Conservation (phyloP, 306 rosid species). For the Dryas octopetala region DNA sequence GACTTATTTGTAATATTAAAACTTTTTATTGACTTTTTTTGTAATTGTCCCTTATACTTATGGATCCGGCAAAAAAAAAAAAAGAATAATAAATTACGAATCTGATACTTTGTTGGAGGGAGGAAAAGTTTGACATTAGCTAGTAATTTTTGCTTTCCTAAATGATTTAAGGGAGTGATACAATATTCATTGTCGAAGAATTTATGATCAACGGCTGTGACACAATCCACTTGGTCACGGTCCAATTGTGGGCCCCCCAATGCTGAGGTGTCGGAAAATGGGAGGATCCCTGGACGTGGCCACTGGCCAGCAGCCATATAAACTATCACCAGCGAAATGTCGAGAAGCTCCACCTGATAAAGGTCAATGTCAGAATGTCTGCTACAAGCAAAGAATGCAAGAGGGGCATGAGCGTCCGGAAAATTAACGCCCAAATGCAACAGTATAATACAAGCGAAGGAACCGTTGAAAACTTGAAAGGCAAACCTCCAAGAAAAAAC, state of each 20-base stretch:
- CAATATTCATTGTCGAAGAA: too few relatives aligned
- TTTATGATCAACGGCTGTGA: not conserved
- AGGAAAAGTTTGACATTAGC: too few relatives aligned
- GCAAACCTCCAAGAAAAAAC: slow-evolving; percentile 18
- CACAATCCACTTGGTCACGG: not conserved
- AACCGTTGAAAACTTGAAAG: slow-evolving; percentile 16
- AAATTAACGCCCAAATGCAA: not conserved
- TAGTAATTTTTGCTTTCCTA: too few relatives aligned
- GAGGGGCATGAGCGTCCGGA: slow-evolving; percentile 33
- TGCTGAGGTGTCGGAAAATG: slow-evolving; percentile 44
- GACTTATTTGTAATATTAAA: too few relatives aligned
- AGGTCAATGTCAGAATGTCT: too few relatives aligned
- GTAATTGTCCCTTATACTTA: too few relatives aligned
- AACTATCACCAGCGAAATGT: slow-evolving; percentile 3
- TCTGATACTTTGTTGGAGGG: too few relatives aligned
- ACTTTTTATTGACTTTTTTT: too few relatives aligned
- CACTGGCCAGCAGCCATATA: slow-evolving; percentile 17
- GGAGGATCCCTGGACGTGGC: slow-evolving; percentile 47
- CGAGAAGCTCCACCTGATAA: slow-evolving; percentile 23
- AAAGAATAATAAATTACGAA: too few relatives aligned
- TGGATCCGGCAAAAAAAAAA: too few relatives aligned
- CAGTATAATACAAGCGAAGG: not conserved
- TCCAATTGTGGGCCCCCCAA: not conserved
- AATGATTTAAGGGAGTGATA: too few relatives aligned
- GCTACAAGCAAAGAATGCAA: not conserved